Conservation (phyloP, 306 rosid species). For the Sindora glabra region DNA sequence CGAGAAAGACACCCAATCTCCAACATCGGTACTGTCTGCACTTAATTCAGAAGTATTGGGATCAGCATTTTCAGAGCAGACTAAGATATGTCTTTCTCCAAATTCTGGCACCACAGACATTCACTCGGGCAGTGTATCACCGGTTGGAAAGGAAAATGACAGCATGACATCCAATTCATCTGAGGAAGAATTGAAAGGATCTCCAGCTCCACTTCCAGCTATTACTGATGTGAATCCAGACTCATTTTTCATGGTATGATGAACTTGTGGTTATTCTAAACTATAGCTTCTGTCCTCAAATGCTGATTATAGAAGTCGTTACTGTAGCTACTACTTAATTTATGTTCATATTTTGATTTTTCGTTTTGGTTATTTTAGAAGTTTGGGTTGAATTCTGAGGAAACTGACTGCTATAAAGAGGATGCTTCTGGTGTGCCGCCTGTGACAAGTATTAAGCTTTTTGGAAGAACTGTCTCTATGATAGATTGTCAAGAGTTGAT, state of each 20-base stretch:
- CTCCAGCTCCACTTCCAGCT: slow-evolving; percentile 18
- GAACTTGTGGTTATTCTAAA: slow-evolving; percentile 8
- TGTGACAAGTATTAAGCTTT: slow-evolving; percentile 56
- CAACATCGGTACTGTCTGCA: slow-evolving; percentile 59
- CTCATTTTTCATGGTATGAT: slow-evolving; percentile 38
- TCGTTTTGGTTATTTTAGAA: slow-evolving; percentile 39
- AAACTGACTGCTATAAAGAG: slow-evolving; percentile 10
- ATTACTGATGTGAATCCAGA: slow-evolving; percentile 21
- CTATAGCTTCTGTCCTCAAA: not conserved
- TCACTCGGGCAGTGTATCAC: slow-evolving; percentile 35
- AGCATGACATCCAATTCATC: slow-evolving; percentile 33
- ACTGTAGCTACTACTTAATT: not conserved
- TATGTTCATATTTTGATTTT: too few species aligned
- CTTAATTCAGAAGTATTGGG: slow-evolving; percentile 52
- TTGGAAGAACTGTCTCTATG: slow-evolving; percentile 66
- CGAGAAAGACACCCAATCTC: slow-evolving; percentile 59
- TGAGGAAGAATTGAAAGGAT: slow-evolving; percentile 38
- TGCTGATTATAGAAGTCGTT: too few species aligned
- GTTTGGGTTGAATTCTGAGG: slow-evolving; percentile 34
- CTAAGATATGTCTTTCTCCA: slow-evolving; percentile 50
- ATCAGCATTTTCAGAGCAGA: slow-evolving; percentile 46
- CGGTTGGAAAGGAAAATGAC: slow-evolving; percentile 46
- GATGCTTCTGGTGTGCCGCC: slow-evolving; percentile 15
- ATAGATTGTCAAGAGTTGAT: slow-evolving; percentile 26
- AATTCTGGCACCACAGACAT: slow-evolving; percentile 60